Evolutionary conservation across 1,284 basidiomycete species (phyloP), one percentile per base, ranked within the genome.

Genomic region (Schizophyllum commune): DNA sequence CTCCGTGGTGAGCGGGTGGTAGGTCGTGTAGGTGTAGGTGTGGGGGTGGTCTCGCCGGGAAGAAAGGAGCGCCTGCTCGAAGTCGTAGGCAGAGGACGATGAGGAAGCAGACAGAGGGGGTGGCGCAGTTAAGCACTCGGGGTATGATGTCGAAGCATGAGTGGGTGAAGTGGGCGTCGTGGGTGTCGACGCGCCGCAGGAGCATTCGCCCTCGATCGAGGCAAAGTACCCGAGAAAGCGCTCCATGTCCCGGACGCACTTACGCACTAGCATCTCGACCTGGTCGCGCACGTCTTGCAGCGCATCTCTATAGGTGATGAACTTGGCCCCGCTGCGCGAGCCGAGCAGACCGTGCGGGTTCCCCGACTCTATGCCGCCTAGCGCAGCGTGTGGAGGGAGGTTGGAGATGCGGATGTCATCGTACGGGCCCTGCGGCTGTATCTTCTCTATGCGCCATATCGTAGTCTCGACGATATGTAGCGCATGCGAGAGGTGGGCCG

Each of bases 1-100:
- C 70, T 94, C 91, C 62, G 92, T 86, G 57, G 93, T 81, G 39
- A 93, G 79, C 7, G 91, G 91, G 67, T 94, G 91, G 69, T 93
- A 94, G 0, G 91, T 91, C 60, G 91, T 90, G 74, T 90, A 88
- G 68, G 82, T 79, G 83, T 71, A 1, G 82, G 79, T 5, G 75
- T 62, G 63, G 76, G 68, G 62, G 72, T 56, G 56, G 75, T 68
- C 55, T 69, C 62, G 64, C 64, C 7, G 64, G 33, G 58, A 51
- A 70, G 58, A 51, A 70, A 13, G 55, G 1, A 59, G 20, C 27
- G 55, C n/a, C 8, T 17, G 17, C 56, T 32, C 22, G 54, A 55
- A 32, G 34, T 62, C 58, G 63, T 61, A 62, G 57, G 47, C 51
- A 63, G 53, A 5, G 60, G 33, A 59, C 61, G 60, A 55, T 53